These are phyloP conservation scores for Panellus pusillus DNA, from an alignment of 768 basidiomycete species.

Conservation along the genomic window DNA sequence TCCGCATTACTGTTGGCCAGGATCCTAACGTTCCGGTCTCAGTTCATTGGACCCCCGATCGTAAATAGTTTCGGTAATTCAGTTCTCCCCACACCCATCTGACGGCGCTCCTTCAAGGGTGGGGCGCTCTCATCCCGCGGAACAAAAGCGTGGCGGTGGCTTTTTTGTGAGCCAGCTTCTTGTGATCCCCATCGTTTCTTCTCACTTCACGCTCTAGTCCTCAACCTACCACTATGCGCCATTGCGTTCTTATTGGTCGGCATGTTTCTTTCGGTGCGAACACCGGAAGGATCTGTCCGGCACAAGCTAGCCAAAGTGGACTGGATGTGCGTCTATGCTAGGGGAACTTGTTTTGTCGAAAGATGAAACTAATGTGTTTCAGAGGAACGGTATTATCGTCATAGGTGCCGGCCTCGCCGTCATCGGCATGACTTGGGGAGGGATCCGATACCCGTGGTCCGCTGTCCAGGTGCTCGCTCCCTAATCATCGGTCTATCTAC, in stretches of 20 bases:
- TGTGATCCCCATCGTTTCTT: not conserved
- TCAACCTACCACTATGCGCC: constrained; percentile 33
- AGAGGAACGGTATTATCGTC: constrained; percentile 38
- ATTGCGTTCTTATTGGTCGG: constrained; percentile 18
- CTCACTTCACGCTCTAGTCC: constrained; percentile 22
- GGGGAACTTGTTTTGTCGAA: too few species aligned
- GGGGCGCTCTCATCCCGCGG: constrained; percentile 22
- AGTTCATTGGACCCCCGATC: constrained; percentile 4
- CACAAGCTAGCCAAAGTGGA: constrained; percentile 32
- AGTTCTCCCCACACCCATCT: not conserved
- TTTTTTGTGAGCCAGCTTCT: constrained; percentile 25
- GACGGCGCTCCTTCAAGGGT: not conserved
- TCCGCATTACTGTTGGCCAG: not conserved
- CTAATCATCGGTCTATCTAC: constrained; percentile 36
- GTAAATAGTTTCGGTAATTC: not conserved
- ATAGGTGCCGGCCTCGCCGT: constrained; percentile 28
- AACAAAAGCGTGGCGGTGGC: constrained; percentile 26
- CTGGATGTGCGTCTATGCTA: constrained; percentile 35
- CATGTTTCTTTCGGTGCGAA: constrained; percentile 24
- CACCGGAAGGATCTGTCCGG: constrained; percentile 26
- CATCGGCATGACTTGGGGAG: constrained; percentile 43
- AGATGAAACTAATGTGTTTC: constrained; percentile 9
- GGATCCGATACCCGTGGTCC: constrained; percentile 34
- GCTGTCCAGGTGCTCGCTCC: constrained; percentile 36
- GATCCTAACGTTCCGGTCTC: not conserved